These are phyloP conservation scores for Styphnolobium japonicum DNA, from an alignment of 306 rosid genomes.

Conservation along the genomic window DNA sequence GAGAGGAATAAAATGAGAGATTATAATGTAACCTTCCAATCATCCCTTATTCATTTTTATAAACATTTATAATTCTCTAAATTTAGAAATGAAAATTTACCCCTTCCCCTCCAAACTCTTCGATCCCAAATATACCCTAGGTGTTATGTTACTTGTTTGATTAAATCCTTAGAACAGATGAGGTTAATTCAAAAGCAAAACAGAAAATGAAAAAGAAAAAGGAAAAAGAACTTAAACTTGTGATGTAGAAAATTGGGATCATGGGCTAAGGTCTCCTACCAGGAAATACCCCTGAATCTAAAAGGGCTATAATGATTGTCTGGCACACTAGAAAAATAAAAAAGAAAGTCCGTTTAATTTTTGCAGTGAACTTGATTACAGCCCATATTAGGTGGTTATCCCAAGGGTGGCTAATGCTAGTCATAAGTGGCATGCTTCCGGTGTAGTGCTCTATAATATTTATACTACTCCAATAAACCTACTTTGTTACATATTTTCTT, in stretches of 20 bases:
- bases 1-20: too few species aligned
- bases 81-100: too few species aligned
- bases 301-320: not conserved
- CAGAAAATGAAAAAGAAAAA: not conserved
- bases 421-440: not conserved
- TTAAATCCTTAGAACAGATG: not conserved
- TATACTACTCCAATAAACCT: not conserved
- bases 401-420: not conserved
- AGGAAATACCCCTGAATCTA: not conserved
- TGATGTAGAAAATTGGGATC: too few species aligned
- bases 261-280: too few species aligned
- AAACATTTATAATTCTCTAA: too few species aligned
- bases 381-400: not conserved
- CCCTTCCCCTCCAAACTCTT: too few species aligned
- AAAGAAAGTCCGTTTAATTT: not conserved
- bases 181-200: not conserved
- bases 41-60: too few species aligned
- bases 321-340: not conserved
- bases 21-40: too few species aligned
- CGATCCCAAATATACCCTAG: too few species aligned
- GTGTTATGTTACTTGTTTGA: not conserved
- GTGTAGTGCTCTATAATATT: too few species aligned
- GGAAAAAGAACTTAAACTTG: too few species aligned
- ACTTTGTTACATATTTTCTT: not conserved
- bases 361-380: not conserved